Evolutionary conservation across 192 early-diverging fungal genomes (phyloP), one percentile per base, ranked within the genome.

Genomic region (Coemansia sp.): DNA sequence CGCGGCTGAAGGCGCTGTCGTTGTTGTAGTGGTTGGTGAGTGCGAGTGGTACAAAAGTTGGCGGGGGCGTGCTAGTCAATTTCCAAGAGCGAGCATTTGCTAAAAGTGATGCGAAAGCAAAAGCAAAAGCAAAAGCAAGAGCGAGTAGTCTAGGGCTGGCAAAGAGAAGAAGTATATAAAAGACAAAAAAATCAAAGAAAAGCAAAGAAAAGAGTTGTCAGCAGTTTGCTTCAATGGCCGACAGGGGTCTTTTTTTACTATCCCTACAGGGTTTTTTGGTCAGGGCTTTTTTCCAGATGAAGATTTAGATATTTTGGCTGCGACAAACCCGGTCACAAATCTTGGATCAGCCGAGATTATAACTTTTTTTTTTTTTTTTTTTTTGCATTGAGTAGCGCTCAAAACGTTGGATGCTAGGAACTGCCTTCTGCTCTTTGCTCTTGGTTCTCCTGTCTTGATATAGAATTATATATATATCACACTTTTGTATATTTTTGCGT

Each of bases 41-140:
- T 17, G 50, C 25, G 45, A 41, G 55, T 29, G 51, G 14, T 38
- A 38, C 37, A 23, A 45, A 62, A 19, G 62, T 15, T 34, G 58
- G 32, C 37, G 65, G 60, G 69, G 58, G 73, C 73, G 69, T 72
- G 61, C 23, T 80, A 80, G 77, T 80, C 77, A 80, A 69, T 71
- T 39, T 63, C 62, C 25, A 46, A 55, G 46, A 41, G 23, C 12
- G 69, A 25, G 37, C 69, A 75, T 74, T 75, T 68, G 69, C 37
- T 31, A 23, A 58, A 34, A 62, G 1, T 48, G 9, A 29, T 14
- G 21, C 11, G 4, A 19, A n/a, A n/a, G n/a, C n/a, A n/a, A n/a
- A n/a, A n/a, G n/a, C 2, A 19, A 61, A 61, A 60, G 31, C 0
- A 19, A 21, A 23, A 32, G n/a, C 32, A 10, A n/a, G 45, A 21